Conservation (phyloP, 495 filamentous ascomycete species). For the Lasiosphaeris hirsuta region DNA sequence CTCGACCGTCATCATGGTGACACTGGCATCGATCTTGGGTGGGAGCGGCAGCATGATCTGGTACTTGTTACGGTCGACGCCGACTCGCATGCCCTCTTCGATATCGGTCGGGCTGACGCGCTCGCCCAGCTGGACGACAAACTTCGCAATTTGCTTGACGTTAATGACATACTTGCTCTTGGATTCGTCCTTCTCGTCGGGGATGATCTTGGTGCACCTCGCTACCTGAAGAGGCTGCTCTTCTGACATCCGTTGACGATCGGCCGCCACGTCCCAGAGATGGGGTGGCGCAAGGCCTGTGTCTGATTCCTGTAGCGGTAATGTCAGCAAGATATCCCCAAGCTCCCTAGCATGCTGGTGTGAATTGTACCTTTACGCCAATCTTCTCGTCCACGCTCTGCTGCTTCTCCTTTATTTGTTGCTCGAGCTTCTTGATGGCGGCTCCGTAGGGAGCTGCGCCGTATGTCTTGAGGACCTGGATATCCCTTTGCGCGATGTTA, state of each 20-base stretch:
- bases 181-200: conserved; percentile 90
- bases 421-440: conserved; percentile 89
- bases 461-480: conserved; percentile 98
- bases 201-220: conserved; percentile 98
- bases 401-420: conserved; percentile 97
- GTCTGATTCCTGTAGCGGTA: conserved; percentile 78
- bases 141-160: conserved; percentile 99
- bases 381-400: conserved; percentile 98
- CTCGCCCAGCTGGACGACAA: conserved; percentile 96
- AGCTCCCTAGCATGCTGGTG: not conserved
- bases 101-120: conserved; percentile 98
- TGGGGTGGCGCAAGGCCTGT: conserved; percentile 96
- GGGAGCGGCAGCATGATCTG: conserved; percentile 97
- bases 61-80: conserved; percentile 98
- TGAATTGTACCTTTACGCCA: conserved; percentile 51
- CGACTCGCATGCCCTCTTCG: conserved; percentile 97
- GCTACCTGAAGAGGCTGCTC: conserved; percentile 98
- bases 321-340: conserved; percentile 5
- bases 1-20: conserved; percentile 99
- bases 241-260: conserved; percentile 95
- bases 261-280: conserved; percentile 97
- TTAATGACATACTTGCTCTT: conserved; percentile 99
- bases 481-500: conserved; percentile 66
- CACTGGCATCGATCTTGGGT: conserved; percentile 97
- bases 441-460: conserved; percentile 94